Base-by-base conservation (phyloP, 2,329 filamentous ascomycete genomes). In the Coleophoma eucalyptorum region DNA sequence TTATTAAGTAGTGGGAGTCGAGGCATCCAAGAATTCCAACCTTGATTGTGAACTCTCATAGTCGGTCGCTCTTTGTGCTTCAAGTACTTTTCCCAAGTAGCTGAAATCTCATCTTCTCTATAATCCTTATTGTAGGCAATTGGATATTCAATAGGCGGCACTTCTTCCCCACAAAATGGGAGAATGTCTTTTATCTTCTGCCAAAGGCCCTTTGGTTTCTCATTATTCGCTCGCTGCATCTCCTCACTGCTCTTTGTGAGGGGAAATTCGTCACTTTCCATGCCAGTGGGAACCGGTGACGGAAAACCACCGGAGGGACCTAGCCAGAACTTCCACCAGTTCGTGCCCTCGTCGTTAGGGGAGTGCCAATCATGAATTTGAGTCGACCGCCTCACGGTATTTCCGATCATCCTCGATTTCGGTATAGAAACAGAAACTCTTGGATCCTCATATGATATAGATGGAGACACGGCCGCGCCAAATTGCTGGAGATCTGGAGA, bases 61-160 rank as follows among this genome's bases (percentile, higher is more conserved):
- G 89, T 96, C 16, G 93, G 90, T 35, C 94, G 86, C 54, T 97
- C 84, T 50, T 88, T 91, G 51, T 83, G 80, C 62, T 84, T 86
- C 46, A 97, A 73, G 70, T 92, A 97, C 54, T 85, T 87, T 61
- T 85, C 83, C 94, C 94, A 99, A 0, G 89, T 84, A 45, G 83
- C 78, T 8, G 78, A 79, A 41, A 85, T 80, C 11, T 82, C 77
- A 50, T 85, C 76, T 26, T 86, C 79, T 34, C 79, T 72, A 57
- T 74, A 81, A 1, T 86, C 78, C 33, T 80, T 67, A 54, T 88
- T 81, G 62, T 80, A 83, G 0, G 87, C 82, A 2, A 73, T 53
- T 0, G 82, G 79, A 60, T 96, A 95, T 7, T 66, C 55, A 5
- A 55, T 45, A 16, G 54, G 52, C 3, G 48, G 47, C 11, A 71